Base-by-base conservation (phyloP, 23 red algal genomes). In the Gracilaria domingensis region DNA sequence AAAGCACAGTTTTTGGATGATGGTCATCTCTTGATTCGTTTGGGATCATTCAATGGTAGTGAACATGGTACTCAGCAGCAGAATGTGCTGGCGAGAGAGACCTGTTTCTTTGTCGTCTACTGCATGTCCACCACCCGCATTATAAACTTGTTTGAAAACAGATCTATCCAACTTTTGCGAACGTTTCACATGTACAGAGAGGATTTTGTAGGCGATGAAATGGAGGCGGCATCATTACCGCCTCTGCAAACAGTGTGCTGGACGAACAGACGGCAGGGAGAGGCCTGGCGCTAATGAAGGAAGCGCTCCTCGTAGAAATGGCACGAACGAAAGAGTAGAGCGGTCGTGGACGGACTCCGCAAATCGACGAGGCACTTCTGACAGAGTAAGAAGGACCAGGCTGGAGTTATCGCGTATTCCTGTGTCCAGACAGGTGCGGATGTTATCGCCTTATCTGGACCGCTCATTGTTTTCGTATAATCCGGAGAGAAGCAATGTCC, bases 1-100 rank as follows among this genome's bases (percentile, higher is more conserved):
- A 92, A 88, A 51, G 95, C 89, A 36, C 95, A 96, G 50, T 82
- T 96, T 66, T 80, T 96, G 53, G 95, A 96, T 76, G 83, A 84
- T 17, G 75, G 77, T 60, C 88, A 93, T 66, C 47, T 96, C 7
- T 71, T 96, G 37, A 75, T 96, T 47, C 84, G 83, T 25, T 70
- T 96, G 54, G 95, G 85, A 21, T 84, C 88, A 23, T 78, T 51
- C 35, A 76, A 54, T 74, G 73, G 80, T 51, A 73, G 67, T 40
- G 67, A 37, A 24, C 67, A 73, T 62, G 59, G 59, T 29, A 3
- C 12, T 26, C 59, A 62, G 26, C 50, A 59, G 32, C 62, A 33
- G 13, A 50, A 17, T 49, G 73, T 79, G 13, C 9, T 59, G 26
- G 65, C 58, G 18, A 72, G 71, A 16, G 65, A 26, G 40, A 91